phyloP scores from a whole-genome alignment of 257 asterid genomes.

The Misopates orontium region DNA sequence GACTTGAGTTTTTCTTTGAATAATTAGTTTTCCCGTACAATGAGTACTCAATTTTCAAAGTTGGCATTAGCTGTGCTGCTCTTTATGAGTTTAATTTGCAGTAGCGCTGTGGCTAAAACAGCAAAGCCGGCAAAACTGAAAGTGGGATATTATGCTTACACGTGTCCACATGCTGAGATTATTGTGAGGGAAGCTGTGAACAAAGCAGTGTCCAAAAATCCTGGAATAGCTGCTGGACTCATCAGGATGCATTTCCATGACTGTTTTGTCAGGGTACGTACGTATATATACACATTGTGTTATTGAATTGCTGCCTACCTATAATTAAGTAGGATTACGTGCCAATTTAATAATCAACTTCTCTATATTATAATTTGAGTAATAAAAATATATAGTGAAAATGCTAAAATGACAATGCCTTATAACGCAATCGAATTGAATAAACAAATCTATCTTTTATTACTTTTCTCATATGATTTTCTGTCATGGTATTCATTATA shows the following conservation, averaged over 20 bases:
- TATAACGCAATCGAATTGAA: too few species aligned
- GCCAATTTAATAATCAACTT: too few species aligned
- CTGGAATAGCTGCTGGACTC: constrained; percentile 60
- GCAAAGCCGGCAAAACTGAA: constrained; percentile 17
- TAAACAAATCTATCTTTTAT: too few species aligned
- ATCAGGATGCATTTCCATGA: constrained; percentile 68
- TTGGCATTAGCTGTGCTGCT: constrained; percentile 24
- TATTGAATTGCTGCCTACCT: background rate
- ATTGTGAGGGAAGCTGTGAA: constrained; percentile 47
- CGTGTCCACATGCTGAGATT: constrained; percentile 54
- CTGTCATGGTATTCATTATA: too few species aligned
- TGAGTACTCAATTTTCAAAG: constrained; percentile 29
- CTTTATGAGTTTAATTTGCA: constrained; percentile 15
- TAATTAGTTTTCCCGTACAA: too few species aligned
- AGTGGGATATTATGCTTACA: constrained; percentile 43
- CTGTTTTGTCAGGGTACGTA: constrained; percentile 56
- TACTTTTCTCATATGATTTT: background rate
- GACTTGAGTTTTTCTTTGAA: too few species aligned
- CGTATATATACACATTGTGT: background rate
- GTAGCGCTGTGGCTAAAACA: constrained; percentile 22
- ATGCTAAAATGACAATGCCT: too few species aligned
- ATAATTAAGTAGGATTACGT: too few species aligned
- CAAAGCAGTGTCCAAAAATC: constrained; percentile 41
- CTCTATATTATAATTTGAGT: too few species aligned
- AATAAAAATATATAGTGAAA: too few species aligned